These are phyloP conservation scores for Colletotrichum lupini DNA, from an alignment of 2,329 filamentous ascomycete genomes.

Conservation along the genomic window DNA sequence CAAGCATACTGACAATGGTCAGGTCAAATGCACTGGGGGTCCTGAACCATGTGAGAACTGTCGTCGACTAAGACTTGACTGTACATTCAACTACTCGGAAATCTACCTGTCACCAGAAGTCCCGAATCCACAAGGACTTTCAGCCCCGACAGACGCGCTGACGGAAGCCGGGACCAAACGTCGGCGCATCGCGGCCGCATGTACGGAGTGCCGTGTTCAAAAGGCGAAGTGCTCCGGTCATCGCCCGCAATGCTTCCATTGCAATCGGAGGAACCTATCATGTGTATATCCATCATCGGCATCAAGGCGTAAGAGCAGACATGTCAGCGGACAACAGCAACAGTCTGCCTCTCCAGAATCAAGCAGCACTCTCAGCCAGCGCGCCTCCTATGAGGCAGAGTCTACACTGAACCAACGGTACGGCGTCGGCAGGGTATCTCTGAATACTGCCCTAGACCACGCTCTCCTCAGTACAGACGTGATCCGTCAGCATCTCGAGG, in stretches of 20 bases:
- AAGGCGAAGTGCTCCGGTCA: slow-evolving; percentile 50
- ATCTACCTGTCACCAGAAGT: not conserved
- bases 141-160: slow-evolving; percentile 13
- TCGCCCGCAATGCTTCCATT: slow-evolving; percentile 25
- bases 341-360: slow-evolving; percentile 15
- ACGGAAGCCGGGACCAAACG: slow-evolving; percentile 44
- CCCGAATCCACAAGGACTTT: slow-evolving; percentile 10
- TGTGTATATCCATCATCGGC: slow-evolving; percentile 3
- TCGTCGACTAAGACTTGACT: slow-evolving; percentile 6
- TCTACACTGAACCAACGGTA: not conserved
- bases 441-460: slow-evolving; percentile 1
- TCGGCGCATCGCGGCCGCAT: slow-evolving; percentile 42
- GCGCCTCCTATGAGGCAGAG: slow-evolving; percentile 8
- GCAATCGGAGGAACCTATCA: slow-evolving; percentile 11
- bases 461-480: slow-evolving; percentile 20
- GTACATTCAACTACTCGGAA: slow-evolving; percentile 25
- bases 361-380: not conserved
- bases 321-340: not conserved
- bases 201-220: slow-evolving; percentile 45
- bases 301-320: not conserved
- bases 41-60: slow-evolving; percentile 24
- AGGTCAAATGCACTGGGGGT: slow-evolving; percentile 22
- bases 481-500: slow-evolving; percentile 22
- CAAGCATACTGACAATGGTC: not conserved
- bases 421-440: not conserved